Percentiles rank a stretch among this genome's conserved stretches.
Conservation (phyloP, 164 flowering plant genomes). For the Nelumbo lutea region DNA sequence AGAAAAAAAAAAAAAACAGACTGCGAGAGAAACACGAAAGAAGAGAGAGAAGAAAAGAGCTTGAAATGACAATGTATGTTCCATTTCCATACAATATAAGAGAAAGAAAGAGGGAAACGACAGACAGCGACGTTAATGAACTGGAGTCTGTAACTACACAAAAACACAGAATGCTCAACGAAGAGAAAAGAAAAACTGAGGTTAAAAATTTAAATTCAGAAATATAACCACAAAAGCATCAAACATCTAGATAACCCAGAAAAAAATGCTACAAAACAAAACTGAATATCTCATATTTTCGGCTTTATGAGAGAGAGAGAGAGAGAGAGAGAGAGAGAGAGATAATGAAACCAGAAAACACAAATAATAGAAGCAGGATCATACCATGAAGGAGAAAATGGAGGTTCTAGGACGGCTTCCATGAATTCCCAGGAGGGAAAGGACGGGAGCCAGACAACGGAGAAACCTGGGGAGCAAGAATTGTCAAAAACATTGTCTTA, state of each 20-base stretch:
- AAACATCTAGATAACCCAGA: neutral
- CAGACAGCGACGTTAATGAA: neutral
- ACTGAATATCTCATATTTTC: no score
- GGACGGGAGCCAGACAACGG: no score
- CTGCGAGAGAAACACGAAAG: neutral
- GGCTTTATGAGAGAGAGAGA: no score
- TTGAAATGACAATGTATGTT: neutral
- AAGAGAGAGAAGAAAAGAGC: neutral
- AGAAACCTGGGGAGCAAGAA: no score
- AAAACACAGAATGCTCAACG: neutral
- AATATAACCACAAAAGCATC: neutral
- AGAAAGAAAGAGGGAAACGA: neutral
- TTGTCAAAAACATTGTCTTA: no score
- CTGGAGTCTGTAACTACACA: neutral
- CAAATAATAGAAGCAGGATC: no score
- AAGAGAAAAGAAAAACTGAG: neutral
- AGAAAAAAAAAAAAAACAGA: no score
- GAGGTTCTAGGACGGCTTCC: neutral
- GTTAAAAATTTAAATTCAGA: neutral
- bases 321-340: no score
- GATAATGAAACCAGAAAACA: no score
- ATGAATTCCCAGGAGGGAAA: no score
- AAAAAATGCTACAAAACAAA: no score
- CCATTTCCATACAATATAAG: neutral
- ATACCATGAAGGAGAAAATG: conserved; percentile 1